A percentile compares a stretch with the other conserved stretches of the same genome.
These are phyloP conservation scores for Phlebiopsis flavidoalba DNA, from an alignment of 768 basidiomycete genomes.

Conservation along the genomic window DNA sequence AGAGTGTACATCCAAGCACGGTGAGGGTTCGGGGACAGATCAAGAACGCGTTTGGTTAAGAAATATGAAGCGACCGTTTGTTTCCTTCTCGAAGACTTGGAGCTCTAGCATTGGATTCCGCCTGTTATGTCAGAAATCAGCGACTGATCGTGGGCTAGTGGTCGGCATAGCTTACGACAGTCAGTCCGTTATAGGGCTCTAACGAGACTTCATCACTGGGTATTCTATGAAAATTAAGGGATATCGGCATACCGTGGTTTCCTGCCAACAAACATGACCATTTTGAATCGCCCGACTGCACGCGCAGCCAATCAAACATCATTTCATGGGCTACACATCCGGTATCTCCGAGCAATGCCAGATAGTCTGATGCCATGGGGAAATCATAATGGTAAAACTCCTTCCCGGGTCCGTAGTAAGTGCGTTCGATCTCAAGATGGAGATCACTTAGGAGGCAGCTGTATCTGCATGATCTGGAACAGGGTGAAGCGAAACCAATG, in stretches of 20 bases:
- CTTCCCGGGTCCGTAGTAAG: not conserved
- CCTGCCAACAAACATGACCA: slow-evolving; percentile 31
- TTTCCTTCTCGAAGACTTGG: slow-evolving; percentile 7
- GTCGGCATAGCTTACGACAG: slow-evolving; percentile 4
- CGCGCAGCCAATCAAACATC: slow-evolving; percentile 29
- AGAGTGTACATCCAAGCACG: slow-evolving; percentile 39
- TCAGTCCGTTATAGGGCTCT: slow-evolving; percentile 17
- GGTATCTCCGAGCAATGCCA: slow-evolving; percentile 34
- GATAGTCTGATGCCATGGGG: slow-evolving; percentile 20
- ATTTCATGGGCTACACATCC: slow-evolving; percentile 27
- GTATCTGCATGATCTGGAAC: slow-evolving; percentile 11
- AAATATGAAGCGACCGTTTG: slow-evolving; percentile 26
- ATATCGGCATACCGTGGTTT: slow-evolving; percentile 26
- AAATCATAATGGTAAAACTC: slow-evolving; percentile 23
- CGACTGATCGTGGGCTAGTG: not conserved
- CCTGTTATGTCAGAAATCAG: not conserved
- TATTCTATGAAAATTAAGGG: not conserved
- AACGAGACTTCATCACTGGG: not conserved
- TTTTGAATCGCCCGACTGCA: slow-evolving; percentile 26
- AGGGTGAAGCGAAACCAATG: not conserved
- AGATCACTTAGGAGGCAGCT: slow-evolving; percentile 29
- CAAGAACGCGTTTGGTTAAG: slow-evolving; percentile 30
- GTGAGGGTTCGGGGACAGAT: slow-evolving; percentile 28
- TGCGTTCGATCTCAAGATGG: slow-evolving; percentile 24
- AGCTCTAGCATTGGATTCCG: slow-evolving; percentile 9